These are phyloP conservation scores for Colletotrichum brevisporum DNA, from an alignment of 2,329 filamentous ascomycete species.

Conservation along the genomic window DNA sequence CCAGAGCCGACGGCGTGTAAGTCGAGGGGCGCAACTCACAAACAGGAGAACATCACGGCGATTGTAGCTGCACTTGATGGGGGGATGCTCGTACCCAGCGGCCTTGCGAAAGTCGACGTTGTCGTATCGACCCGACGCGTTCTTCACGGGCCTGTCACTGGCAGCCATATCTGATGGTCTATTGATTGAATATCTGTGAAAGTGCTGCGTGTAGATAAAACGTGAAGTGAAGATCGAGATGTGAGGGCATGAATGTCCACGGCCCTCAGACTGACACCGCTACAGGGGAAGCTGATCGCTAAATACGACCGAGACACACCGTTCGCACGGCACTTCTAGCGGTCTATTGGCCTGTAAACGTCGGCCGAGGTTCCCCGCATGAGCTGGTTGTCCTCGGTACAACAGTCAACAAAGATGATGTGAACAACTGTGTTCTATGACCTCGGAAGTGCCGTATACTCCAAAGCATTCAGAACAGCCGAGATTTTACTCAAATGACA, in stretches of 20 bases:
- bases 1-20: not conserved
- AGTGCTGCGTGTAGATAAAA: not conserved
- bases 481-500: not conserved
- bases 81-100: conserved; percentile 52
- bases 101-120: conserved; percentile 59
- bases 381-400: not conserved
- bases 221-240: not conserved
- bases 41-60: conserved; percentile 60
- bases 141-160: conserved; percentile 51
- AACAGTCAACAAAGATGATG: not conserved
- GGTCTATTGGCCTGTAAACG: not conserved
- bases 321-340: not conserved
- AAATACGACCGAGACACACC: not conserved
- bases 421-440: not conserved
- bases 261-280: too few relatives aligned
- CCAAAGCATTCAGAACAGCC: not conserved
- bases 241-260: not conserved
- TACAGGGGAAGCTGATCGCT: conserved; percentile 4
- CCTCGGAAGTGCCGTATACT: not conserved
- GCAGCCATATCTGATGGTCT: conserved; percentile 28
- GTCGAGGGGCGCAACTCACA: conserved; percentile 42
- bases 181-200: not conserved
- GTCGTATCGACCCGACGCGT: conserved; percentile 55
- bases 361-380: conserved; percentile 18
- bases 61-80: conserved; percentile 57